Evolutionary conservation across 768 basidiomycete species (phyloP).

Genomic region (Phlebiopsis flavidoalba): DNA sequence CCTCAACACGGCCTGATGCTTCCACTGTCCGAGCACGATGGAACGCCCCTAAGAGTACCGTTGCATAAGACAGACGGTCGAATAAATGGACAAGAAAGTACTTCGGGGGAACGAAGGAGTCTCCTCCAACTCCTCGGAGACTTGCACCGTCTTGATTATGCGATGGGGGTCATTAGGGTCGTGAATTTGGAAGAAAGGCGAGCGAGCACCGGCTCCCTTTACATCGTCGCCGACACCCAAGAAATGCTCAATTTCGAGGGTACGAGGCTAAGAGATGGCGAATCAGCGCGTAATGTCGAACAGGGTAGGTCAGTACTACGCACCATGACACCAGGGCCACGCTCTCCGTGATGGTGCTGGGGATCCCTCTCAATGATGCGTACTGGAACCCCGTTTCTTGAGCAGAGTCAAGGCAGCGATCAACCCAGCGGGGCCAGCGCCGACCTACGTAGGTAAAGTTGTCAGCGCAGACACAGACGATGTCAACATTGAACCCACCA

Average conservation of each 20-base stretch:
- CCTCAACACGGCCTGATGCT: not conserved
- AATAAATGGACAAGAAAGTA: not conserved
- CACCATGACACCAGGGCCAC: conserved; percentile 6
- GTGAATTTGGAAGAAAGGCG: conserved; percentile 30
- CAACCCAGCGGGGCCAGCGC: conserved; percentile 12
- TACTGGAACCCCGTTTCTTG: conserved; percentile 11
- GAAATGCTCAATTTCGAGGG: conserved; percentile 33
- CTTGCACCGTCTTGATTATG: not conserved
- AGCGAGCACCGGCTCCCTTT: conserved; percentile 22
- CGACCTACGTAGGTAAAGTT: conserved; percentile 2
- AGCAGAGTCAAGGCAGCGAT: conserved; percentile 7
- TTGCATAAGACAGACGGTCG: not conserved
- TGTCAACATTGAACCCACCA: not conserved
- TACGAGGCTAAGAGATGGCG: conserved; percentile 31
- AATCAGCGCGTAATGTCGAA: not conserved
- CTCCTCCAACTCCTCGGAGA: not conserved
- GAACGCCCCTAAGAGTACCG: not conserved
- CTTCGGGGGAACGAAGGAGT: conserved; percentile 7
- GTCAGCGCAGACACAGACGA: not conserved
- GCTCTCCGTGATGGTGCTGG: conserved; percentile 1
- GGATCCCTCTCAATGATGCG: conserved; percentile 11
- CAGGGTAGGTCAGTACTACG: not conserved
- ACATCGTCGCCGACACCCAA: conserved; percentile 36
- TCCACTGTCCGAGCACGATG: not conserved
- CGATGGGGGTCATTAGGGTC: conserved; percentile 24